These are phyloP conservation scores for Cytospora leucostoma DNA, from an alignment of 2,329 filamentous ascomycete genomes.

Conservation along the genomic window DNA sequence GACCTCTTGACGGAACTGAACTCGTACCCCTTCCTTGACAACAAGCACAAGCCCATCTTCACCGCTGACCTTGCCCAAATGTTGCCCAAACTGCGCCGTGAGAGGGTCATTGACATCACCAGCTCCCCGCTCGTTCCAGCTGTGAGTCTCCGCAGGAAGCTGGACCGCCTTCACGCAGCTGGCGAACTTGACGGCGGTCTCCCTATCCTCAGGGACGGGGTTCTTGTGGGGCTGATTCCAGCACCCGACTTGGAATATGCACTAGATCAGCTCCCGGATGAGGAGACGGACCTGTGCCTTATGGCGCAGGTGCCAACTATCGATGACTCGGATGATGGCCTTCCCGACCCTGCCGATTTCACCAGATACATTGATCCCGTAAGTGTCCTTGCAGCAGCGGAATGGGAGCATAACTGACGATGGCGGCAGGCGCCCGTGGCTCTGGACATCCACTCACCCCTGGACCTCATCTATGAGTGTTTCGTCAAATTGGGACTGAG, in stretches of 20 bases:
- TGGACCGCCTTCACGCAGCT: slow-evolving; percentile 77
- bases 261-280: slow-evolving; percentile 78
- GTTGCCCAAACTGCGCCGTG: slow-evolving; percentile 70
- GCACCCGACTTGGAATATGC: slow-evolving; percentile 93
- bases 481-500: slow-evolving; percentile 92
- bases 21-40: slow-evolving; percentile 95
- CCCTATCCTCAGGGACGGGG: slow-evolving; percentile 76
- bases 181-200: slow-evolving; percentile 92
- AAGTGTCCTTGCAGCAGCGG: slow-evolving; percentile 37
- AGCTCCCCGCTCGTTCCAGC: slow-evolving; percentile 79
- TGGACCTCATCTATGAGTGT: slow-evolving; percentile 95
- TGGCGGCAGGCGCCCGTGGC: slow-evolving; percentile 70
- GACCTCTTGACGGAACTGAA: slow-evolving; percentile 97
- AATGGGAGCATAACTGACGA: neutral
- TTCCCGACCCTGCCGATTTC: slow-evolving; percentile 75
- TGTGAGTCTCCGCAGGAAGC: slow-evolving; percentile 72
- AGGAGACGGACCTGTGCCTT: slow-evolving; percentile 72
- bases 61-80: slow-evolving; percentile 88
- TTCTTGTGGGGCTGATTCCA: slow-evolving; percentile 88
- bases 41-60: slow-evolving; percentile 90
- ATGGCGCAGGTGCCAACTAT: slow-evolving; percentile 71
- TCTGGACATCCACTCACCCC: slow-evolving; percentile 83
- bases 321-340: slow-evolving; percentile 63
- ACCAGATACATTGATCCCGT: slow-evolving; percentile 88
- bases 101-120: slow-evolving; percentile 86